Evolutionary conservation across 1,139 yeast species (phyloP).

Genomic region (Kluyveromyces marxianus): DNA sequence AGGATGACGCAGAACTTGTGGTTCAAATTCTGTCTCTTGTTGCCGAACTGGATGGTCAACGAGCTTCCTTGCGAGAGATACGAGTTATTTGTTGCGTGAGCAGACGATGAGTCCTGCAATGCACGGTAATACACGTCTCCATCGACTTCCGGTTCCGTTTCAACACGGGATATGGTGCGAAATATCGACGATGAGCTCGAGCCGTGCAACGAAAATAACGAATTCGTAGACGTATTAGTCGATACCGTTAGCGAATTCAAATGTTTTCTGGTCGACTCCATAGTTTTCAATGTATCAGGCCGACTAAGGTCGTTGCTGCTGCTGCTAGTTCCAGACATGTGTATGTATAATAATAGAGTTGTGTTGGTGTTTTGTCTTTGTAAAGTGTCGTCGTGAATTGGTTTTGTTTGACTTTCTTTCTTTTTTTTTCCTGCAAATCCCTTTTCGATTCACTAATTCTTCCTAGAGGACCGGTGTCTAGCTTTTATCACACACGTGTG

Average conservation of each 20-base stretch:
- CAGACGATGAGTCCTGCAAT: background rate
- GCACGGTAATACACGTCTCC: background rate
- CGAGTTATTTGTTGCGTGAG: background rate
- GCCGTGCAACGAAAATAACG: constrained; percentile 21
- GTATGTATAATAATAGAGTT: background rate
- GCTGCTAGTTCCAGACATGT: background rate
- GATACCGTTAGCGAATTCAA: background rate
- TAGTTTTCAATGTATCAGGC: background rate
- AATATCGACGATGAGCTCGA: constrained; percentile 5
- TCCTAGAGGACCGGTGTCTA: too few relatives aligned
- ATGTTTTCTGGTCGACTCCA: background rate
- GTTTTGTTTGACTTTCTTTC: too few relatives aligned
- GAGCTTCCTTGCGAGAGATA: constrained; percentile 3
- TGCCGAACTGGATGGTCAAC: constrained; percentile 5
- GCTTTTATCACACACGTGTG: too few relatives aligned
- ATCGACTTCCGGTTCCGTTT: background rate
- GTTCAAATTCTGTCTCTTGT: constrained; percentile 4
- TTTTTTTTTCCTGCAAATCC: too few relatives aligned
- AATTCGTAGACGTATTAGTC: constrained; percentile 19
- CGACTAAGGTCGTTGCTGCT: background rate
- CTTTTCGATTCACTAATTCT: too few relatives aligned
- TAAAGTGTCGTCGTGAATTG: too few relatives aligned
- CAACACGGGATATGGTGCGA: background rate
- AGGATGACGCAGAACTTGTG: constrained; percentile 41
- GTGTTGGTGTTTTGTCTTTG: too few relatives aligned